A percentile compares a stretch with the other conserved stretches of the same genome.
phyloP scores from a whole-genome alignment of 2,329 filamentous ascomycete genomes.

The Talaromyces sp. region DNA sequence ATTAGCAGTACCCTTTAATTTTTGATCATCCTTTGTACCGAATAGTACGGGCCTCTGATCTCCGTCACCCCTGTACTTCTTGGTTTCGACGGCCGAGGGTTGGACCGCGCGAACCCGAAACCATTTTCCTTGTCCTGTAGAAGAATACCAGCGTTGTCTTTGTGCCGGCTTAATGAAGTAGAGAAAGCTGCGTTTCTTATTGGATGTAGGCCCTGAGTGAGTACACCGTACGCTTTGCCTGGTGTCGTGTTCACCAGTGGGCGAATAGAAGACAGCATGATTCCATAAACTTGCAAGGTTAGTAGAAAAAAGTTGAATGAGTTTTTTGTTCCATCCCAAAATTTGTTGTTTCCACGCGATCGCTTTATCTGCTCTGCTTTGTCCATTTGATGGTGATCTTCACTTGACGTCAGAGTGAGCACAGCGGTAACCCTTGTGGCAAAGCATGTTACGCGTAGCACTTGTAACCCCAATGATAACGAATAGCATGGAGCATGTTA shows the following conservation, averaged over 20 bases:
- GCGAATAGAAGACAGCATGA: not conserved
- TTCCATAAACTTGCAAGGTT: not conserved
- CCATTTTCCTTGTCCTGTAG: conserved; percentile 46
- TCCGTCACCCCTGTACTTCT: conserved; percentile 48
- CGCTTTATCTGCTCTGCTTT: not conserved
- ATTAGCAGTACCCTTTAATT: not conserved
- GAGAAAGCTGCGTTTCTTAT: not conserved
- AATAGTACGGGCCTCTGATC: conserved; percentile 53
- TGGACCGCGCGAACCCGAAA: conserved; percentile 49
- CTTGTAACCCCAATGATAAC: not conserved
- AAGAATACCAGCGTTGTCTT: conserved; percentile 22
- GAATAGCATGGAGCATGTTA: not conserved
- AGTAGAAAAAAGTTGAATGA: not conserved
- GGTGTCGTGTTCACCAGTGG: not conserved
- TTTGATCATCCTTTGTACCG: conserved; percentile 25
- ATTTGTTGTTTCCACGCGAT: not conserved
- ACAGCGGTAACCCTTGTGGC: not conserved
- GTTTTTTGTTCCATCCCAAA: not conserved
- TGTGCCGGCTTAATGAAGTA: not conserved
- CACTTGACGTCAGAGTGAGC: not conserved
- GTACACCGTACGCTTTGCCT: not conserved
- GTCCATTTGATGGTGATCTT: not conserved
- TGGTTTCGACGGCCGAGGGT: conserved; percentile 45
- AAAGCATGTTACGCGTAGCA: not conserved
- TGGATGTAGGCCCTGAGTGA: not conserved